Evolutionary conservation across 2,329 filamentous ascomycete species (phyloP).

Genomic region (Apiospora pterosperma): DNA sequence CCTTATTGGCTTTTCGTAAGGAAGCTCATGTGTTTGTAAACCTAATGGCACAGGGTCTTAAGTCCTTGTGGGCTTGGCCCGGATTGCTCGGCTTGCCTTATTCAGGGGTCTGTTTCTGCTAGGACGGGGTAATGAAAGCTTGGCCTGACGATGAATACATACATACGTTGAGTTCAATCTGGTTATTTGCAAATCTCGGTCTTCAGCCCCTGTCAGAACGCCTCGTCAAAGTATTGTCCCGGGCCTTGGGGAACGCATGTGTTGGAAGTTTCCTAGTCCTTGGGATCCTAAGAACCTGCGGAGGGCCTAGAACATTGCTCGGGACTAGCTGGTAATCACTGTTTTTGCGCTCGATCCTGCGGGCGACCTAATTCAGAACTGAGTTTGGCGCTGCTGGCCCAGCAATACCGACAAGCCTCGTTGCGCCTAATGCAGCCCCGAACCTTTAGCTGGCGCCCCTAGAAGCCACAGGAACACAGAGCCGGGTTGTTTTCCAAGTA

Average conservation of each 20-base stretch:
- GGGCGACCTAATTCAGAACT: neutral
- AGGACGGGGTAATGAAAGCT: too few species aligned
- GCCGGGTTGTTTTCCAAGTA: neutral
- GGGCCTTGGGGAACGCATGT: neutral
- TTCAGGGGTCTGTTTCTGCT: neutral
- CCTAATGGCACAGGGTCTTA: neutral
- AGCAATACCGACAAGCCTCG: neutral
- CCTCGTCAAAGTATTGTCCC: neutral
- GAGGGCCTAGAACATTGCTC: neutral
- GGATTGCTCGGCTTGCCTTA: neutral
- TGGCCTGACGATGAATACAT: neutral
- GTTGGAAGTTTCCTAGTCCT: neutral
- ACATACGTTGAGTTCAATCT: too few species aligned
- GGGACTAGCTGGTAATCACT: too few species aligned
- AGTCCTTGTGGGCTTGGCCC: neutral
- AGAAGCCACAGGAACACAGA: neutral
- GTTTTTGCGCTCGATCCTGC: neutral
- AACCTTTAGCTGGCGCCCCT: neutral
- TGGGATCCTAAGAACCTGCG: neutral
- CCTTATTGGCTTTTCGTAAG: neutral
- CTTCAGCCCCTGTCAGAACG: neutral
- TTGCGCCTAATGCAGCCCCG: neutral
- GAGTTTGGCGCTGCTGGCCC: neutral
- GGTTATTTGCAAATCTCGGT: neutral
- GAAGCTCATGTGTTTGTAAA: neutral